A percentile compares a stretch with the other conserved stretches of the same genome.
These are phyloP conservation scores for Candida jianshihensis DNA, from an alignment of 805 yeast species.

Conservation along the genomic window DNA sequence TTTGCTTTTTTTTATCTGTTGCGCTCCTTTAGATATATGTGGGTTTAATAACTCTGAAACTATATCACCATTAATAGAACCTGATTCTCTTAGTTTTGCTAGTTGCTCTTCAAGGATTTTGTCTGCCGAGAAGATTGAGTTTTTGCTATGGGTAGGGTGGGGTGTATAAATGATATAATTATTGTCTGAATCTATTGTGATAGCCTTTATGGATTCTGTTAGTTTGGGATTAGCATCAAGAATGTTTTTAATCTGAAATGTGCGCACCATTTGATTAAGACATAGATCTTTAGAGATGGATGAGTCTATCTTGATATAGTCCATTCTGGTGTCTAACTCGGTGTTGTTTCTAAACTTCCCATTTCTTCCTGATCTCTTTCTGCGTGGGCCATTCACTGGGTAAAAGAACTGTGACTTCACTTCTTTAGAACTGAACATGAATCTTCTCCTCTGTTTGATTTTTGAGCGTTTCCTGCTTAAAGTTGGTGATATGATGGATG, in stretches of 20 bases:
- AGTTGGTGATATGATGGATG: conserved; percentile 11
- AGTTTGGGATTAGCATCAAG: conserved; percentile 11
- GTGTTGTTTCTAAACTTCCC: conserved; percentile 20
- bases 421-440: conserved; percentile 18
- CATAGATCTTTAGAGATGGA: conserved; percentile 19
- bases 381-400: conserved; percentile 20
- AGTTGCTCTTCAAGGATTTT: conserved; percentile 16
- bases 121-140: conserved; percentile 18
- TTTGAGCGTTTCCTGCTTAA: conserved; percentile 11
- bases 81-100: conserved; percentile 12
- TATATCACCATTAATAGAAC: no score
- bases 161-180: conserved; percentile 21
- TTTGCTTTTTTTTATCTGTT: no score
- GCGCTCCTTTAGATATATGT: no score
- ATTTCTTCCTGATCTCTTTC: conserved; percentile 10
- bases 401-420: conserved; percentile 14
- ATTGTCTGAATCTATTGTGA: conserved; percentile 21
- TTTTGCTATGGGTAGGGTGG: conserved; percentile 12
- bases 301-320: conserved; percentile 16
- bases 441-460: conserved; percentile 11
- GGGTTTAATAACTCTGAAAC: no score
- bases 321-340: conserved; percentile 18
- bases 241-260: conserved; percentile 7
- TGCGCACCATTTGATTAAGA: conserved; percentile 10
- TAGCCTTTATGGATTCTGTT: conserved; percentile 7